Evolutionary conservation across 495 filamentous ascomycete genomes (phyloP).

Genomic region (Trichoderma parareesei): DNA sequence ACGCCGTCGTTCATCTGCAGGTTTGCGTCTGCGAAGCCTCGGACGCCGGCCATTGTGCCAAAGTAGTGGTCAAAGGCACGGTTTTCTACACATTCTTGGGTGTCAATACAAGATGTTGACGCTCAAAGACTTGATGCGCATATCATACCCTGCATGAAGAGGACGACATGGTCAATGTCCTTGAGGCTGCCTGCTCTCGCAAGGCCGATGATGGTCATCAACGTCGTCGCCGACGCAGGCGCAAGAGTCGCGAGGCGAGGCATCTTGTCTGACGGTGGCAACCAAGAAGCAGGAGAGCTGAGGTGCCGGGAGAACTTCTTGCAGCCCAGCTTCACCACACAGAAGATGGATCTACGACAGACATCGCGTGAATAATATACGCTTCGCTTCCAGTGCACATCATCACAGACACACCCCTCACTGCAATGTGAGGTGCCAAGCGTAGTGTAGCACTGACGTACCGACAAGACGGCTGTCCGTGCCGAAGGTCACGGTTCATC

Average conservation of each 20-base stretch:
- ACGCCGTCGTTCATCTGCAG: conserved; percentile 43
- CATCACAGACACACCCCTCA: not conserved
- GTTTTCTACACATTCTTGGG: conserved; percentile 16
- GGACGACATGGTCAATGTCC: conserved; percentile 49
- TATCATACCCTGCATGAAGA: conserved; percentile 51
- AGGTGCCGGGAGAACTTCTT: not conserved
- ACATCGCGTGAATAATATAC: not conserved
- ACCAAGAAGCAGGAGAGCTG: not conserved
- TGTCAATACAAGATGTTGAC: too few species aligned
- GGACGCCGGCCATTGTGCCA: conserved; percentile 48
- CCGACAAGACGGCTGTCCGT: not conserved
- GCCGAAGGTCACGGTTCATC: not conserved
- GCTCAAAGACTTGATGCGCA: not conserved
- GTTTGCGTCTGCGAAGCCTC: conserved; percentile 50
- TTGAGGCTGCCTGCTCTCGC: conserved; percentile 34
- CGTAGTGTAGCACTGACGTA: not conserved
- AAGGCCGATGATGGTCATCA: conserved; percentile 15
- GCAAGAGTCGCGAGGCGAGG: not conserved
- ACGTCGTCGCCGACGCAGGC: not conserved
- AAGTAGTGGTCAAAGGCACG: conserved; percentile 38
- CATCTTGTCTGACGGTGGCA: not conserved
- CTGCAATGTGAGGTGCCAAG: not conserved
- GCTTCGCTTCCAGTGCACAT: not conserved
- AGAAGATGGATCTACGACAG: not conserved
- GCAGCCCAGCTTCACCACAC: not conserved